Evolutionary conservation across 75 land plant species (phyloP).

Genomic region (Selaginella moellendorffii): DNA sequence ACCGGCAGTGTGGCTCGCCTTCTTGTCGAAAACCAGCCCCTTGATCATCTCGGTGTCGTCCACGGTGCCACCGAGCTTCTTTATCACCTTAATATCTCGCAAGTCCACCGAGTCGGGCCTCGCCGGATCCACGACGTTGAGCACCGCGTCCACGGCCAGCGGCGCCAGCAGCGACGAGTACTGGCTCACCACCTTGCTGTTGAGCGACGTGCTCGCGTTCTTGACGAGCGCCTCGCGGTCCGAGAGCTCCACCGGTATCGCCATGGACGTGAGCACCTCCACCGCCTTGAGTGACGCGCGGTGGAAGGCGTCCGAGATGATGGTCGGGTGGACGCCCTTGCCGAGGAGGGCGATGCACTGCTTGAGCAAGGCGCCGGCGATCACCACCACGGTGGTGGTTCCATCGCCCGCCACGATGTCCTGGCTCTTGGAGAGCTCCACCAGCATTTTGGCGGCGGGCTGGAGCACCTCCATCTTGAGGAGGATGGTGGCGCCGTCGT

Average conservation of each 20-base stretch:
- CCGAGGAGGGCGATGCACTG: slow-evolving; percentile 39
- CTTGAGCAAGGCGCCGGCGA: slow-evolving; percentile 84
- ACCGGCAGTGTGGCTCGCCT: slow-evolving; percentile 77
- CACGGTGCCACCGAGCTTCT: slow-evolving; percentile 92
- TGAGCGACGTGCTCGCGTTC: slow-evolving; percentile 76
- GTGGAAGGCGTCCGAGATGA: slow-evolving; percentile 71
- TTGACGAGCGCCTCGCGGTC: slow-evolving; percentile 73
- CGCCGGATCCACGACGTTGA: slow-evolving; percentile 67
- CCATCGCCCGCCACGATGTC: slow-evolving; percentile 91
- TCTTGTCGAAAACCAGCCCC: slow-evolving; percentile 83
- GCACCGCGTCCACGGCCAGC: slow-evolving; percentile 73
- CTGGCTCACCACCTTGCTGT: slow-evolving; percentile 84
- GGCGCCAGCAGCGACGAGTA: slow-evolving; percentile 90
- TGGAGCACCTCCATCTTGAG: slow-evolving; percentile 42
- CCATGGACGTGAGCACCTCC: slow-evolving; percentile 69
- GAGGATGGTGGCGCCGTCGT: slow-evolving; percentile 95
- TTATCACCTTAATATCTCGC: slow-evolving; percentile 62
- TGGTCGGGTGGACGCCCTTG: slow-evolving; percentile 70
- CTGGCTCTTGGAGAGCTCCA: slow-evolving; percentile 88
- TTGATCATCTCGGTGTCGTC: slow-evolving; percentile 83
- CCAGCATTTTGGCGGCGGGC: slow-evolving; percentile 95
- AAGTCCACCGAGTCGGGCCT: slow-evolving; percentile 68
- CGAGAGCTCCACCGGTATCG: slow-evolving; percentile 66
- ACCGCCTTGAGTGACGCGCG: slow-evolving; percentile 58
- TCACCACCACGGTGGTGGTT: slow-evolving; percentile 88